Conservation (phyloP, 495 filamentous ascomycete genomes). For the Parathielavia hyrcaniae region DNA sequence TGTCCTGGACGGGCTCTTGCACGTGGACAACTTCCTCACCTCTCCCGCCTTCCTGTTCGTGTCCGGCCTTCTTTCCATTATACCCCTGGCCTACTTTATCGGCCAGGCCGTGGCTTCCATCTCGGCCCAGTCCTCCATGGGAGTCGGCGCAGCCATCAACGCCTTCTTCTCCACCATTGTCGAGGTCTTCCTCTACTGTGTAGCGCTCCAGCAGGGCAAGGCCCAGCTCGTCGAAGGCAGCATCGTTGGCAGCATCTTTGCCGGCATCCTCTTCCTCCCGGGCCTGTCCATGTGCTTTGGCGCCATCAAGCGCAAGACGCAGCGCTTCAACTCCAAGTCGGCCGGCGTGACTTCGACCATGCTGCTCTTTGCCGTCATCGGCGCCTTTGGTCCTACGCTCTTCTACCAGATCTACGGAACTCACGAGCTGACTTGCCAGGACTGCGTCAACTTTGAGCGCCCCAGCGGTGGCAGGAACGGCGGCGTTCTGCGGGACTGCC, state of each 20-base stretch:
- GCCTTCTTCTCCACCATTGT: conserved; percentile 99
- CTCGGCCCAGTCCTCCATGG: conserved; percentile 98
- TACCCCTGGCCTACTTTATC: conserved; percentile 98
- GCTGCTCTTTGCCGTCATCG: conserved; percentile 94
- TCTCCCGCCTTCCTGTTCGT: conserved; percentile 79
- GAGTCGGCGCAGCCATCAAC: conserved; percentile 95
- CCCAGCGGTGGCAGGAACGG: conserved; percentile 31
- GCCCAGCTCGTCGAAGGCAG: conserved; percentile 89
- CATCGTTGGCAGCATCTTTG: conserved; percentile 96
- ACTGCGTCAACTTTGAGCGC: conserved; percentile 53
- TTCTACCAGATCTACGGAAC: conserved; percentile 99
- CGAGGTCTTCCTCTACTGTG: conserved; percentile 96
- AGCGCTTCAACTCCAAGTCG: conserved; percentile 96
- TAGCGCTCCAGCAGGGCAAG: conserved; percentile 90
- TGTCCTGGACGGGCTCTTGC: conserved; percentile 60
- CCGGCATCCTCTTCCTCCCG: conserved; percentile 90
- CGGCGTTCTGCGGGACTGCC: conserved; percentile 57
- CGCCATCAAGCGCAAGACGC: conserved; percentile 94
- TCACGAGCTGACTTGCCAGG: conserved; percentile 85
- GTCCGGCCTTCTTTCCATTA: conserved; percentile 80
- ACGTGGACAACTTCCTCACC: conserved; percentile 64
- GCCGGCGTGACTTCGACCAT: conserved; percentile 97
- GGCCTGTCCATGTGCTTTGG: conserved; percentile 99
- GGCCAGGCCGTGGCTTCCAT: conserved; percentile 99
- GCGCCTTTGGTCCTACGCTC: conserved; percentile 94